These are phyloP conservation scores for Agapanthus africanus DNA, from an alignment of 106 monocot species.

Conservation along the genomic window DNA sequence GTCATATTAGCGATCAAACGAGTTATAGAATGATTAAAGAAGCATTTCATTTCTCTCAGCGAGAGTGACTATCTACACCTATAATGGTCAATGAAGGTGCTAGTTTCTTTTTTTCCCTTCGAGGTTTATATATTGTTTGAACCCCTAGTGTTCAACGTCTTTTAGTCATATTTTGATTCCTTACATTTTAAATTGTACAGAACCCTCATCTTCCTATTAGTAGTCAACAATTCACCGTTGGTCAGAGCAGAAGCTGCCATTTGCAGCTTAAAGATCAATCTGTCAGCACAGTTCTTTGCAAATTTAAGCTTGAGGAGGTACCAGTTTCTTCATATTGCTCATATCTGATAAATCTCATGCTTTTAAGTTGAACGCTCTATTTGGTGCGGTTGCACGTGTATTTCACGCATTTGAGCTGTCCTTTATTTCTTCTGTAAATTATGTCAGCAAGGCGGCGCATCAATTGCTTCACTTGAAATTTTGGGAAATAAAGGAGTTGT, in stretches of 20 bases:
- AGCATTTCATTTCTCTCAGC: too few species aligned
- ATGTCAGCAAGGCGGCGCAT: conserved; percentile 49
- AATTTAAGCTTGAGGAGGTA: conserved; percentile 63
- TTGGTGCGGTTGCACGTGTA: neutral
- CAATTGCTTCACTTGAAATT: conserved; percentile 54
- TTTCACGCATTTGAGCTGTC: neutral
- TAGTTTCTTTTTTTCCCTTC: neutral
- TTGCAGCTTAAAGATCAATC: conserved; percentile 46
- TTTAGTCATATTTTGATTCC: too few species aligned
- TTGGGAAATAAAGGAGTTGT: conserved; percentile 59
- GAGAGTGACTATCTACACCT: too few species aligned
- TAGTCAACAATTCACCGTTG: conserved; percentile 62
- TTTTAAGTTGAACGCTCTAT: neutral
- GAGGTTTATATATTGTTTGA: neutral
- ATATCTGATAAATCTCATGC: neutral
- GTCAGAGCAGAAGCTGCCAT: conserved; percentile 49
- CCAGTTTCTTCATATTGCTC: neutral
- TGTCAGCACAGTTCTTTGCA: conserved; percentile 48
- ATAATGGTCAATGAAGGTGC: too few species aligned
- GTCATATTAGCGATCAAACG: too few species aligned
- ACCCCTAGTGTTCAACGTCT: too few species aligned
- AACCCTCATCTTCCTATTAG: conserved; percentile 54
- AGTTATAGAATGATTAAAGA: too few species aligned
- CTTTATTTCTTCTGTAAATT: conserved; percentile 7
- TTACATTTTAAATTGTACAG: too few species aligned